A percentile compares a stretch with the other conserved stretches of the same genome.
Conservation (phyloP, 228 moss, liverwort and hornwort genomes). For the Sphagnum fallax region DNA sequence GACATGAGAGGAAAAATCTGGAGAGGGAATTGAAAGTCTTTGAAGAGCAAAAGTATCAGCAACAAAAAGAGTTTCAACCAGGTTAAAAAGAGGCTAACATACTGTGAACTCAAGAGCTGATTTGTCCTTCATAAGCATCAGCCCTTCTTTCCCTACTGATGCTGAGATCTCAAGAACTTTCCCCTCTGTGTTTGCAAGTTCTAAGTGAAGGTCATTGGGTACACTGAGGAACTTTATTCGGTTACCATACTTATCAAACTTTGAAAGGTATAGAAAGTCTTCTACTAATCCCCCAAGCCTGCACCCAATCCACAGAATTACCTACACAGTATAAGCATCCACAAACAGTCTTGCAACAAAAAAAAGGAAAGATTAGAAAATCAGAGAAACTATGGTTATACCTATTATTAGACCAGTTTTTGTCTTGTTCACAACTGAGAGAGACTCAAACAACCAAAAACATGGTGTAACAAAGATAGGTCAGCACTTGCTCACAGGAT, state of each 20-base stretch:
- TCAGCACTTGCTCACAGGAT: not conserved
- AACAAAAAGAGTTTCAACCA: not conserved
- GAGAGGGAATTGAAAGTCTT: too few species aligned
- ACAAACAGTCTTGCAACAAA: not conserved
- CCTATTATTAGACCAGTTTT: not conserved
- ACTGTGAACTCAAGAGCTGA: not conserved
- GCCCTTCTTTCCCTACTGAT: slow-evolving; percentile 2
- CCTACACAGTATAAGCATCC: not conserved
- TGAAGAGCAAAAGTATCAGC: not conserved
- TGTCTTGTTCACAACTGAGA: too few species aligned
- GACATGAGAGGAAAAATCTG: too few species aligned
- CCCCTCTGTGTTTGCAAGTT: slow-evolving; percentile 21
- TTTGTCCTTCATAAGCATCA: not conserved
- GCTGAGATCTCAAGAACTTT: slow-evolving; percentile 12
- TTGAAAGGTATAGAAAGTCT: slow-evolving; percentile 31
- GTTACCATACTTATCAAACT: slow-evolving; percentile 54
- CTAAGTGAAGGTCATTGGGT: slow-evolving; percentile 20
- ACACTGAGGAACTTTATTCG: slow-evolving; percentile 33
- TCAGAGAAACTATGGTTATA: not conserved
- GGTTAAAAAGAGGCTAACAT: not conserved
- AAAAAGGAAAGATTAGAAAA: not conserved
- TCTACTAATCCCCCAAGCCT: slow-evolving; percentile 43
- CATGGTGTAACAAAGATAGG: not conserved
- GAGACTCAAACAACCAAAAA: not conserved
- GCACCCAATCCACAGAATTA: slow-evolving; percentile 1